These are phyloP conservation scores for Backusella tuberculispora DNA, from an alignment of 192 early-diverging fungal species.

Conservation along the genomic window DNA sequence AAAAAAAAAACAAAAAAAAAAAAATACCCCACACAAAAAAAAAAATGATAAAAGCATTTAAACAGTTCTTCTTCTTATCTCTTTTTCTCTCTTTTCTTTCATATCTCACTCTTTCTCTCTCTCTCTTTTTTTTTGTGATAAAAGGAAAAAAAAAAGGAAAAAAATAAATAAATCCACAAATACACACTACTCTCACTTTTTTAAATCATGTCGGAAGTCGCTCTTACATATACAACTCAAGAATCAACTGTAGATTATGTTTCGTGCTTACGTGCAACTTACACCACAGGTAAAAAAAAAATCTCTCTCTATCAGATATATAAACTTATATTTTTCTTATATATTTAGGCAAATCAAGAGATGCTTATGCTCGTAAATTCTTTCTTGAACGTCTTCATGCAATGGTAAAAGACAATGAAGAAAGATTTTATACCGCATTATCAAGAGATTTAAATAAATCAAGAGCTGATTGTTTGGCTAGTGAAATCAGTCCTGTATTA, in stretches of 20 bases:
- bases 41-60: not conserved
- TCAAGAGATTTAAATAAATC: constrained; percentile 64
- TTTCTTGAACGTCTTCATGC: constrained; percentile 57
- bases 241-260: constrained; percentile 12
- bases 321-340: not conserved
- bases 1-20: not conserved
- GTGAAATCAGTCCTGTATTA: constrained; percentile 55
- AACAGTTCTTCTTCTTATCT: not conserved
- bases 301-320: not conserved
- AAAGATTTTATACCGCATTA: constrained; percentile 54
- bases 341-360: constrained; percentile 16
- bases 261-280: constrained; percentile 19
- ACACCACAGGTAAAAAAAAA: not conserved
- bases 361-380: constrained; percentile 14
- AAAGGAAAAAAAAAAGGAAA: not conserved
- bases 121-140: not conserved
- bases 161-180: too few relatives aligned
- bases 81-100: not conserved
- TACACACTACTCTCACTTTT: not conserved
- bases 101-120: not conserved
- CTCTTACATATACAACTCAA: not conserved
- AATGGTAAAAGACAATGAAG: constrained; percentile 65
- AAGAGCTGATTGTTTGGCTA: constrained; percentile 52
- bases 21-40: constrained; percentile 11
- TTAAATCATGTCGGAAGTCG: not conserved